These are phyloP conservation scores for Tylopilus sp. DNA, from an alignment of 1,284 basidiomycete genomes.

Conservation along the genomic window DNA sequence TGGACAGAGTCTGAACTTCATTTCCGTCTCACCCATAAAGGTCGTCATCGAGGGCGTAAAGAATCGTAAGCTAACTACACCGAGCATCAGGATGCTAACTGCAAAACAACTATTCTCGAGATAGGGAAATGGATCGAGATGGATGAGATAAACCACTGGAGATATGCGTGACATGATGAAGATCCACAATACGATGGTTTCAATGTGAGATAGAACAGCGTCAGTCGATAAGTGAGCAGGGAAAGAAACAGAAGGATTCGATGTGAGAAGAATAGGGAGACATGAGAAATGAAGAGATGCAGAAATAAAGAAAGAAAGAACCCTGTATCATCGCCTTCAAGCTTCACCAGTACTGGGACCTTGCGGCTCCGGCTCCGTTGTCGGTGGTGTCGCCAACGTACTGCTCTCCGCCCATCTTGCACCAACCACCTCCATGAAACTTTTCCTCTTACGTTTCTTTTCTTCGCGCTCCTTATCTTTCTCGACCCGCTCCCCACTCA, in stretches of 20 bases:
- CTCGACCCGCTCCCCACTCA: slow-evolving; percentile 48
- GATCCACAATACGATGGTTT: slow-evolving; percentile 18
- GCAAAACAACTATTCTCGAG: slow-evolving; percentile 26
- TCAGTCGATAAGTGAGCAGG: slow-evolving; percentile 6
- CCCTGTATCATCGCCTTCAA: slow-evolving; percentile 12
- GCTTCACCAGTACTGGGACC: slow-evolving; percentile 11
- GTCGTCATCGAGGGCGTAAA: slow-evolving; percentile 19
- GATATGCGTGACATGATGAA: slow-evolving; percentile 16
- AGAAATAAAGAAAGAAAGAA: slow-evolving; percentile 2
- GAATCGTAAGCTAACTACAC: slow-evolving; percentile 27
- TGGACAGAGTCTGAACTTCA: slow-evolving; percentile 7
- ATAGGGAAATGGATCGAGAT: slow-evolving; percentile 1
- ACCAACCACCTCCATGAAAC: slow-evolving; percentile 34
- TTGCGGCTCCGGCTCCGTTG: slow-evolving; percentile 20
- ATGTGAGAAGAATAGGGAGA: slow-evolving; percentile 1
- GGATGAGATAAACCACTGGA: slow-evolving; percentile 8
- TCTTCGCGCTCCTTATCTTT: slow-evolving; percentile 48
- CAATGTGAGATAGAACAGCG: slow-evolving; percentile 12
- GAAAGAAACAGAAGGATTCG: slow-evolving; percentile 4
- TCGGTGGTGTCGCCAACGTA: slow-evolving; percentile 8
- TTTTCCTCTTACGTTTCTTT: slow-evolving; percentile 49
- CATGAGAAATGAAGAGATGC: slow-evolving; percentile 5
- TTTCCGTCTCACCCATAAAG: slow-evolving; percentile 5
- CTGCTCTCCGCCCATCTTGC: slow-evolving; percentile 22
- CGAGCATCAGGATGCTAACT: slow-evolving; percentile 7